Base-by-base conservation (phyloP, 1,284 basidiomycete genomes). In the Pseudozyma sp. region DNA sequence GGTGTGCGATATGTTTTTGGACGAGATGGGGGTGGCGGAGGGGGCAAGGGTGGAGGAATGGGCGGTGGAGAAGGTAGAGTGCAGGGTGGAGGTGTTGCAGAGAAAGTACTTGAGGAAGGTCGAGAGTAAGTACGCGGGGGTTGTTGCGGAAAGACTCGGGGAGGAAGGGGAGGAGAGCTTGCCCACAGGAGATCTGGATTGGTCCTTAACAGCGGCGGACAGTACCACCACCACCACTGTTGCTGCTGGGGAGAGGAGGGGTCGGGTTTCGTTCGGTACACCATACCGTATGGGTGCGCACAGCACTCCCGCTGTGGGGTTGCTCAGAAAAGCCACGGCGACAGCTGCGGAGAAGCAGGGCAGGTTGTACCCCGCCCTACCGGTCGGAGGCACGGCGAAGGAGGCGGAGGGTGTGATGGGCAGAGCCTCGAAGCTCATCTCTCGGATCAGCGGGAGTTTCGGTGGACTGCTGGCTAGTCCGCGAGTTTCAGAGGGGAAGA, bases 241-340 rank as follows among this genome's bases (percentile, higher is more conserved):
- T 11, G 29, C 17, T 7, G 35, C 35, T 14, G 46, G 7, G 11
- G 17, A 34, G 30, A 39, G 16, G 17, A 40, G 4, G 16, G 68
- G 54, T 5, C 54, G 73, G 37, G 68, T 75, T 8, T 62, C 57
- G 7, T 75, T 75, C 24, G 73, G 73, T 1, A 75, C 73, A 16
- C 73, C 73, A 1, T 75, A 68, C 24, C 33, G 73, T 1, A 71
- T 48, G 40, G 68, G 73, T 16, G 61, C 65, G 35, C 73, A 75
- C 45, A 71, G 68, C 24, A 75, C 73, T 19, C 73, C 73, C 24
- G 63, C 63, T 7, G 59, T 42, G 2, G 60, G 59, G 0, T 31
- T 67, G 53, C 44, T 58, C 10, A 65, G 58, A 29, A 56, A 45
- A 16, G 60, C 67, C 5, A 69, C 67, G 0, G 39, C 48, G 14